Evolutionary conservation across 2,329 filamentous ascomycete species (phyloP), one percentile per base, ranked within the genome.

Genomic region (Cucurbitaria berberidis): DNA sequence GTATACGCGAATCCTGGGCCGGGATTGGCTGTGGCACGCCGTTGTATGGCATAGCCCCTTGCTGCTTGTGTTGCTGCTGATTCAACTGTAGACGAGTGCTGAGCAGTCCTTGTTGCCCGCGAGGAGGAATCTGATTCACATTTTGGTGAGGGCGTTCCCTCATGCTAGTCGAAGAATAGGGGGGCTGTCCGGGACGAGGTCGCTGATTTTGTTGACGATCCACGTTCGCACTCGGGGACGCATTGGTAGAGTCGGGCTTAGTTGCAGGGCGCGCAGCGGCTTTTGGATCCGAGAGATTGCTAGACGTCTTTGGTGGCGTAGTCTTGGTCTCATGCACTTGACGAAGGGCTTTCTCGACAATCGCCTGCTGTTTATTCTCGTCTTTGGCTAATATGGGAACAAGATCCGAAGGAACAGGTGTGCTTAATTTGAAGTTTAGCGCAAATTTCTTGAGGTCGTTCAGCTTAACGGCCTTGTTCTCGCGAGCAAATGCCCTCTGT

Each of bases 351-450:
- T 93, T 96, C 65, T 92, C 89, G 68, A 96, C 89, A 59, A 99
- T 98, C 70, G 93, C 87, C 68, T 92, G 87, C 76, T 98, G 95
- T 78, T 97, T 99, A 40, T 81, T 84, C n/a, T 92, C 92, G 71
- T 99, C 95, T 74, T 98, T 99, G 53, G 95, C 93, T 55, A 99
- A 89, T 62, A 99, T 99, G 1, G 91, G 89, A 24, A 99, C 92
- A 30, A 99, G 78, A 74, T 99, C 95, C 45, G 85, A 87, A 1
- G 95, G 95, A 10, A 99, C 92, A 5, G 93, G 92, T 2, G 93
- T 97, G 44, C 90, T 89, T 16, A 99, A 84, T 78, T 98, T 98
- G 82, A 99, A 99, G 71, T 85, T 95, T 63, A 88, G 85, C 1
- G 95, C 91, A 75, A 99, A 99, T 70, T 93, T 96, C 81, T 95